Conservation (phyloP, 2,329 filamentous ascomycete species). For the Colletotrichum sp. region DNA sequence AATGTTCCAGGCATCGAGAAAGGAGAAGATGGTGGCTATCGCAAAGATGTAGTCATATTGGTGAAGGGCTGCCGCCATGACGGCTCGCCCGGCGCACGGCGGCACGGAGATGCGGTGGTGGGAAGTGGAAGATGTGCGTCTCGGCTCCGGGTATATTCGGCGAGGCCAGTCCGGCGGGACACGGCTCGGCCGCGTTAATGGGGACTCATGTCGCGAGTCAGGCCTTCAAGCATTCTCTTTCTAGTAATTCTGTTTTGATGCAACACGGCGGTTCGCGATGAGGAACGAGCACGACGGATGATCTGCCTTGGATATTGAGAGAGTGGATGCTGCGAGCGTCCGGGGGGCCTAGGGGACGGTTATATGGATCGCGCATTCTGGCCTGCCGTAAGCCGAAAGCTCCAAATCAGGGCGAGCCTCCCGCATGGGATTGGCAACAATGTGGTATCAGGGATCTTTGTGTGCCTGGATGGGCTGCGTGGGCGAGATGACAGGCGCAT, state of each 20-base stretch:
- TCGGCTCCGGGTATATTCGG: background rate
- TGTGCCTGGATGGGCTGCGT: background rate
- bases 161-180: background rate
- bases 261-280: background rate
- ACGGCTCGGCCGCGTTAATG: background rate
- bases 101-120: background rate
- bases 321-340: background rate
- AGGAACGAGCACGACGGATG: background rate
- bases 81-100: background rate
- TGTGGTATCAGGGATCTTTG: background rate
- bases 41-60: conserved; percentile 69
- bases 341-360: background rate
- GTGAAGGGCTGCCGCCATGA: conserved; percentile 41
- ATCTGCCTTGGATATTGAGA: background rate
- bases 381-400: background rate
- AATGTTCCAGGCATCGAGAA: conserved; percentile 71
- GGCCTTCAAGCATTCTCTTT: background rate
- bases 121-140: background rate
- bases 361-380: background rate
- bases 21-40: conserved; percentile 68
- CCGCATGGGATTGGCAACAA: too few species aligned
- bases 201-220: background rate
- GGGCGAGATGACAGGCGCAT: background rate
- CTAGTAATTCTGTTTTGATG: background rate
- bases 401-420: background rate